Conservation (phyloP, 2,329 filamentous ascomycete species). For the Paracoccidioides lutzii region DNA sequence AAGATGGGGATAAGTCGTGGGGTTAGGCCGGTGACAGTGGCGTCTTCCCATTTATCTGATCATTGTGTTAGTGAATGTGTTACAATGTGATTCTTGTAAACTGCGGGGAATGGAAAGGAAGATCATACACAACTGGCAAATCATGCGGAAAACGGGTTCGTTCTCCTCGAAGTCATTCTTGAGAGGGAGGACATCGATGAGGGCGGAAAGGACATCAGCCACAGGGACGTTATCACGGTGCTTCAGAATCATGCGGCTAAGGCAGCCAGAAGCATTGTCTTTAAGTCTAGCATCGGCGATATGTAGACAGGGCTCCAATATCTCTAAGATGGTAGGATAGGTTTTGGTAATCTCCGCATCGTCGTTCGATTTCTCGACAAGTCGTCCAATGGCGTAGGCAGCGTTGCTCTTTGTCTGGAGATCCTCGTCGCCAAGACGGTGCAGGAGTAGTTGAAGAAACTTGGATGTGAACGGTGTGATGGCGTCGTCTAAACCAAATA, state of each 20-base stretch:
- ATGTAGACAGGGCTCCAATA: conserved; percentile 73
- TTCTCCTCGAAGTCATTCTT: conserved; percentile 96
- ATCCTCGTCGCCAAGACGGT: conserved; percentile 81
- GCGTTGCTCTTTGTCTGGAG: conserved; percentile 89
- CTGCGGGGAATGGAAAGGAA: background rate
- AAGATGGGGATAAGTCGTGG: conserved; percentile 36
- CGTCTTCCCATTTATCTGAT: conserved; percentile 34
- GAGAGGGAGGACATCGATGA: conserved; percentile 69
- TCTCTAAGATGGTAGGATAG: conserved; percentile 65
- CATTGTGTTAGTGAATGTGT: conserved; percentile 9
- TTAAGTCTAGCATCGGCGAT: conserved; percentile 67
- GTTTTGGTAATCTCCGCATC: conserved; percentile 58
- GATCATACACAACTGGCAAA: conserved; percentile 68
- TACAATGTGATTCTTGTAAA: background rate
- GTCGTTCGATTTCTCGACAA: conserved; percentile 70
- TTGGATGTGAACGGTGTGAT: conserved; percentile 68
- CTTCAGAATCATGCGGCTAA: conserved; percentile 82
- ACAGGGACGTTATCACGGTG: conserved; percentile 75
- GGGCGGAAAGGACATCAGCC: conserved; percentile 63
- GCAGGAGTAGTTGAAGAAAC: conserved; percentile 68
- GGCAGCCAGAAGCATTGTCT: conserved; percentile 86
- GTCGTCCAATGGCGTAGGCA: conserved; percentile 75
- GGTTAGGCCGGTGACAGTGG: conserved; percentile 34
- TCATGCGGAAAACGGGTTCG: conserved; percentile 80
- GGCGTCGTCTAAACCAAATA: conserved; percentile 67